These are phyloP conservation scores for Prunus salicina DNA, from an alignment of 306 rosid genomes.

Conservation along the genomic window DNA sequence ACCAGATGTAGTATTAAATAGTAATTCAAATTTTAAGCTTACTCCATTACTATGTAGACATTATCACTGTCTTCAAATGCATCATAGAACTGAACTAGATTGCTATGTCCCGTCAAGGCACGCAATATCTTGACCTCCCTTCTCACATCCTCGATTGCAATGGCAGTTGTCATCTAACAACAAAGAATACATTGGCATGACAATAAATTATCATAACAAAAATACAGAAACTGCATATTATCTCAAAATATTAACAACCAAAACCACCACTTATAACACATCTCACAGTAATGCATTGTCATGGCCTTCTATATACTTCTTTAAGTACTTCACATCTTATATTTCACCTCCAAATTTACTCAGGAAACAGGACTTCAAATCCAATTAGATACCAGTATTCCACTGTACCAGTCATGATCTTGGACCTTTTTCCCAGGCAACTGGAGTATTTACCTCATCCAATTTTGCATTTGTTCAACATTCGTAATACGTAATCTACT, in stretches of 20 bases:
- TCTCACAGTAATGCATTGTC: background rate
- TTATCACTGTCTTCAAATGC: slow-evolving; percentile 95
- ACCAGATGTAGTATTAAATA: slow-evolving; percentile 7
- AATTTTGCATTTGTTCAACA: background rate
- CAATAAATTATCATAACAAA: slow-evolving; percentile 7
- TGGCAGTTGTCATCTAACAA: slow-evolving; percentile 92
- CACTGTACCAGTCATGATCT: background rate
- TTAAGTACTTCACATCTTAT: background rate
- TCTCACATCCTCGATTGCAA: slow-evolving; percentile 97
- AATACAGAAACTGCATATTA: background rate
- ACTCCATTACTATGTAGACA: slow-evolving; percentile 99
- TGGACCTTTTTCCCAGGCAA: background rate
- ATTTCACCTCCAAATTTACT: background rate
- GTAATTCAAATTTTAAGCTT: slow-evolving; percentile 41
- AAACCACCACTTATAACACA: background rate
- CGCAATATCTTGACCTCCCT: slow-evolving; percentile 96
- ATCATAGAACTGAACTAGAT: slow-evolving; percentile 81
- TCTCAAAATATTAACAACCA: background rate
- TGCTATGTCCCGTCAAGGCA: slow-evolving; percentile 85
- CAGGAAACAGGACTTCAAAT: background rate
- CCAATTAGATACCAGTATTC: background rate
- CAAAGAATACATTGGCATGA: slow-evolving; percentile 6
- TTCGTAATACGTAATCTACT: background rate
- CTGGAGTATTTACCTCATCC: background rate
- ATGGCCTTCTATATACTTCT: background rate